phyloP scores from a whole-genome alignment of 495 filamentous ascomycete species.

The Hypoxylon subgilvum region DNA sequence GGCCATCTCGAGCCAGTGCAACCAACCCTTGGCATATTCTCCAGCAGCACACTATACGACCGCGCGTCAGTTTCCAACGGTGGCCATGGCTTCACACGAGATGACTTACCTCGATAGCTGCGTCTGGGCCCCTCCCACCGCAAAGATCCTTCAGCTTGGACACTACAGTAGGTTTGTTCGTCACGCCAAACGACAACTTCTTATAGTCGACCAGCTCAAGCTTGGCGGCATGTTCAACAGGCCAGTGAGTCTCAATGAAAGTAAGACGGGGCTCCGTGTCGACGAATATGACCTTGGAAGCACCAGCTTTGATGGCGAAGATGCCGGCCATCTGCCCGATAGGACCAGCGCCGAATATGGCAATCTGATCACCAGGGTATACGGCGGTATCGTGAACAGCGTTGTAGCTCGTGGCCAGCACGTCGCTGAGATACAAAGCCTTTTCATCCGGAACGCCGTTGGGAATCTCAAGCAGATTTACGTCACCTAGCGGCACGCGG shows the following conservation, averaged over 20 bases:
- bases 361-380: constrained; percentile 76
- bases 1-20: constrained; percentile 75
- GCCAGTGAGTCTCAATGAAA: constrained; percentile 67
- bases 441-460: constrained; percentile 87
- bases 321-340: constrained; percentile 83
- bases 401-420: constrained; percentile 79
- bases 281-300: constrained; percentile 77
- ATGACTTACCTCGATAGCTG: constrained; percentile 66
- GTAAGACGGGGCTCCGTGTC: constrained; percentile 80
- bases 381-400: constrained; percentile 84
- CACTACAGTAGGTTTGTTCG: constrained; percentile 65
- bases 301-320: constrained; percentile 75
- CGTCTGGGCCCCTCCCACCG: constrained; percentile 70
- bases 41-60: constrained; percentile 71
- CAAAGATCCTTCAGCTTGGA: constrained; percentile 75
- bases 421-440: constrained; percentile 80
- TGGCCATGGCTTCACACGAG: neutral
- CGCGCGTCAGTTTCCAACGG: neutral
- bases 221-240: constrained; percentile 49
- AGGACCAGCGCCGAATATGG: constrained; percentile 78
- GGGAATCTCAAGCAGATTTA: constrained; percentile 81
- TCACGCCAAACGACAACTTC: constrained; percentile 53
- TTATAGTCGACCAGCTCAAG: constrained; percentile 54
- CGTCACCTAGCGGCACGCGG: constrained; percentile 80
- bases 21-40: constrained; percentile 84